phyloP scores from a whole-genome alignment of 768 basidiomycete species.

The Piloderma croceum region DNA sequence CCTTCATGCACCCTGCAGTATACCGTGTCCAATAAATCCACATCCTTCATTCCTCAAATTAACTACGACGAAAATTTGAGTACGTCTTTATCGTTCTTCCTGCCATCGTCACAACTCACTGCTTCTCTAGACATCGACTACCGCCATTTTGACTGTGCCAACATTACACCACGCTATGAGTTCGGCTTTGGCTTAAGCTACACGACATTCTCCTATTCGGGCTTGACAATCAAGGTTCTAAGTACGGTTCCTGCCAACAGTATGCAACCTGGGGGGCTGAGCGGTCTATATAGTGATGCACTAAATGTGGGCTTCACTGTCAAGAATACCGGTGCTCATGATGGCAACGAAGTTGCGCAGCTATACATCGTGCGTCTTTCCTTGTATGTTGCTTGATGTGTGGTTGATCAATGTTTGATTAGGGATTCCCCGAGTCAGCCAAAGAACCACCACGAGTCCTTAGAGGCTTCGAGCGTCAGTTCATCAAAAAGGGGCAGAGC shows the following conservation, averaged over 20 bases:
- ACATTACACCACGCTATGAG: conserved; percentile 15
- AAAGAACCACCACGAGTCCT: conserved; percentile 20
- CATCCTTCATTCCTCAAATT: conserved; percentile 21
- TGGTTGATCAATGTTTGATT: conserved; percentile 1
- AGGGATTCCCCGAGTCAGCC: conserved; percentile 12
- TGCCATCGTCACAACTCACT: conserved; percentile 7
- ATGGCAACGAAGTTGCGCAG: conserved; percentile 25
- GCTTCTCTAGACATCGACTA: conserved; percentile 26
- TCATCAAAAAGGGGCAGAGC: conserved; percentile 33
- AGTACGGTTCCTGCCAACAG: conserved; percentile 4
- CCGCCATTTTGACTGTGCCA: conserved; percentile 32
- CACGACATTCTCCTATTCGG: conserved; percentile 44
- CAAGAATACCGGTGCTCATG: conserved; percentile 21
- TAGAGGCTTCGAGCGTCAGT: conserved; percentile 32
- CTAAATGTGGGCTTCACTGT: conserved; percentile 35
- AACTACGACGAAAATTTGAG: conserved; percentile 43
- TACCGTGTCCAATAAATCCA: not conserved
- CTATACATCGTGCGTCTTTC: conserved; percentile 11
- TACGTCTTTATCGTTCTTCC: conserved; percentile 1
- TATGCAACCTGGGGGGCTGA: not conserved
- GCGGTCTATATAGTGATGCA: not conserved
- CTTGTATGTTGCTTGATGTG: not conserved
- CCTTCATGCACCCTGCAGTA: conserved; percentile 30
- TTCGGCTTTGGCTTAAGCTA: conserved; percentile 41
- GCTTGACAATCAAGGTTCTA: conserved; percentile 17